Percentiles rank a stretch among this genome's conserved stretches.
phyloP scores from a whole-genome alignment of 345 rosid genomes.

The Linum lewisii region DNA sequence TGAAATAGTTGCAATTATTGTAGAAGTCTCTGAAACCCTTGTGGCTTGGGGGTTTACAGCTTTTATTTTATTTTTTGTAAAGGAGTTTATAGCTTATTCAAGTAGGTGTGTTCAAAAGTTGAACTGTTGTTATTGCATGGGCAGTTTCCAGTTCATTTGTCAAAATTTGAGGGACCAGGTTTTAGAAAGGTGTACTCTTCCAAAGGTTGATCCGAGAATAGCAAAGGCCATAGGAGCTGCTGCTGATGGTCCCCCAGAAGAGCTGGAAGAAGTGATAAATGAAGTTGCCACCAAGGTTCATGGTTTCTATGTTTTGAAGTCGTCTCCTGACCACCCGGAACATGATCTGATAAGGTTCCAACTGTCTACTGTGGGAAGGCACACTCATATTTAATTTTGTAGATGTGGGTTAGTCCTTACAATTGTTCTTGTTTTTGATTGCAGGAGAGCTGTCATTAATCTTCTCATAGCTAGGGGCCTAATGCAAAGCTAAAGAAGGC shows the following conservation, averaged over 20 bases:
- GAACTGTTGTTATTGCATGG: slow-evolving; percentile 11
- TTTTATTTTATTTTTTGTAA: too few relatives aligned
- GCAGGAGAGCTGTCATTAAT: slow-evolving; percentile 59
- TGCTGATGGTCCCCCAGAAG: slow-evolving; percentile 48
- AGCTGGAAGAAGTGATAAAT: slow-evolving; percentile 44
- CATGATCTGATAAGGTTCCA: slow-evolving; percentile 52
- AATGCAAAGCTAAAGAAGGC: slow-evolving; percentile 62
- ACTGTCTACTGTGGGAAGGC: background rate
- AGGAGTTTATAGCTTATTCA: background rate
- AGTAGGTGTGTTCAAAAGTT: background rate
- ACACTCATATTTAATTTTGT: background rate
- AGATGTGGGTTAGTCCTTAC: background rate
- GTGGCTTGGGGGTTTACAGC: background rate
- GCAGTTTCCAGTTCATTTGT: slow-evolving; percentile 54
- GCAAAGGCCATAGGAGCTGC: slow-evolving; percentile 43
- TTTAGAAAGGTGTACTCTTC: slow-evolving; percentile 44
- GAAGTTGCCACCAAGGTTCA: slow-evolving; percentile 44
- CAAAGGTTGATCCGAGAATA: slow-evolving; percentile 59
- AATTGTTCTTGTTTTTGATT: background rate
- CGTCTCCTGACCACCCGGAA: slow-evolving; percentile 57
- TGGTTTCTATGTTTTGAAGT: slow-evolving; percentile 41
- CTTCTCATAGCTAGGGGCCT: slow-evolving; percentile 42
- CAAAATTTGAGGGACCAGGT: slow-evolving; percentile 62
- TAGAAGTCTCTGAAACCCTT: background rate
- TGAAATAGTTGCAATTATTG: too few relatives aligned